Evolutionary conservation across 352 stramenopile species (phyloP), one percentile per base, ranked within the genome.

Genomic region (Globisporangium acanthophoron): DNA sequence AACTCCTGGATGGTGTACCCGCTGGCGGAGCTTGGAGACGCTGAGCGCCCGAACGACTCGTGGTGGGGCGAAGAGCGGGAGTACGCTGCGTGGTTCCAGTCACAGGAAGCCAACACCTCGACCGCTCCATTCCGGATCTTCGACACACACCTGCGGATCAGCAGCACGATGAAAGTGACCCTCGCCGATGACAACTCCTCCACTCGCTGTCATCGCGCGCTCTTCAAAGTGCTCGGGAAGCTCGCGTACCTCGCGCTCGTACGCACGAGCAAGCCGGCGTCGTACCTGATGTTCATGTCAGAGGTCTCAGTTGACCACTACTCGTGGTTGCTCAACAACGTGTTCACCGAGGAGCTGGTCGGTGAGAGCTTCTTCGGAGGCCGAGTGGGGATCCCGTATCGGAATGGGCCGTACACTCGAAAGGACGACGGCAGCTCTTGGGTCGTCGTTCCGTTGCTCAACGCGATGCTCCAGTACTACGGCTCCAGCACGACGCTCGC

Each of bases 231-330:
- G 31, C 35, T 82, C 3, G 59, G 48, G 3, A 82, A 82, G 35
- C 9, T 79, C 11, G 44, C 52, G 24, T 79, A 76, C 39, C 29
- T 82, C 24, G 58, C 73, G 20, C 54, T 82, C n/a, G 43, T 77
- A 39, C 56, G 58, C 3, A n/a, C 65, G 0, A 77, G 64, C 46
- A 73, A 67, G 20, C 70, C 73, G 8, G 54, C 68, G 20, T 71
- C 65, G 21, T 82, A 76, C 39, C 58, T 82, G 39, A 79, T 82
- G 73, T 82, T 76, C 37, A 77, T 78, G 70, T 65, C 57, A 9
- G 73, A 79, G 13, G 52, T 71, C 5, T 50, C 66, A 0, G 61
- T 58, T 13, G 67, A 71, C 3, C 65, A 74, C 50, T 69, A 64
- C 45, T 62, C 54, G 3, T 82, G 65, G 65, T 56, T 82, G 2